Conservation (phyloP, 2,329 filamentous ascomycete genomes). For the Penicillium sp. region DNA sequence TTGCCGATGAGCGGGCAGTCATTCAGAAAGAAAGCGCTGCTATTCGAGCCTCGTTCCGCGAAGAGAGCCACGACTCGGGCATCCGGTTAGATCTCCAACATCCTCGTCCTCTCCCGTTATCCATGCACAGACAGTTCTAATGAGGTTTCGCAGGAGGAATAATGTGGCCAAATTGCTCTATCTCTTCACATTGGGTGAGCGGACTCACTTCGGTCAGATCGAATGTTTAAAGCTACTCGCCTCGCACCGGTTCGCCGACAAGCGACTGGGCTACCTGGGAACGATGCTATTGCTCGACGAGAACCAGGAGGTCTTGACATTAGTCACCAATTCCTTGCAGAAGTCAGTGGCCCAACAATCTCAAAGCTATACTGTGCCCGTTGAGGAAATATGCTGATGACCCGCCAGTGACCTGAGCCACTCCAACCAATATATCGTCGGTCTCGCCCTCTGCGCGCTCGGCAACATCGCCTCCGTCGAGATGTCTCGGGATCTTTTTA, state of each 20-base stretch:
- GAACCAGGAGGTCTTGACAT: slow-evolving; percentile 95
- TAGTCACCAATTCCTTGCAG: slow-evolving; percentile 97
- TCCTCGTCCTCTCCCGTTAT: slow-evolving; percentile 2
- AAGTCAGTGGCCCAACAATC: slow-evolving; percentile 66
- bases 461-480: slow-evolving; percentile 98
- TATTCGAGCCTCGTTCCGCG: slow-evolving; percentile 94
- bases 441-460: slow-evolving; percentile 90
- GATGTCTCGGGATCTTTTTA: slow-evolving; percentile 96
- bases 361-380: neutral
- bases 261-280: slow-evolving; percentile 90
- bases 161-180: slow-evolving; percentile 99
- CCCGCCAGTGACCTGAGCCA: slow-evolving; percentile 81
- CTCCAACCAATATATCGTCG: slow-evolving; percentile 97
- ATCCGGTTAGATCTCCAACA: slow-evolving; percentile 66
- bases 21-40: slow-evolving; percentile 99
- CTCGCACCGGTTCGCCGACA: slow-evolving; percentile 96
- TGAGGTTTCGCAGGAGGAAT: slow-evolving; percentile 69
- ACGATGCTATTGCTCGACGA: slow-evolving; percentile 96
- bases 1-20: slow-evolving; percentile 96
- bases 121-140: slow-evolving; percentile 23
- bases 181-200: slow-evolving; percentile 94
- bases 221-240: slow-evolving; percentile 97
- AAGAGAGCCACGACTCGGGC: slow-evolving; percentile 91
- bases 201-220: slow-evolving; percentile 98
- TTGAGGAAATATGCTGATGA: slow-evolving; percentile 36